Evolutionary conservation across 352 stramenopile species (phyloP).

Genomic region (Saprolegnia diclina): DNA sequence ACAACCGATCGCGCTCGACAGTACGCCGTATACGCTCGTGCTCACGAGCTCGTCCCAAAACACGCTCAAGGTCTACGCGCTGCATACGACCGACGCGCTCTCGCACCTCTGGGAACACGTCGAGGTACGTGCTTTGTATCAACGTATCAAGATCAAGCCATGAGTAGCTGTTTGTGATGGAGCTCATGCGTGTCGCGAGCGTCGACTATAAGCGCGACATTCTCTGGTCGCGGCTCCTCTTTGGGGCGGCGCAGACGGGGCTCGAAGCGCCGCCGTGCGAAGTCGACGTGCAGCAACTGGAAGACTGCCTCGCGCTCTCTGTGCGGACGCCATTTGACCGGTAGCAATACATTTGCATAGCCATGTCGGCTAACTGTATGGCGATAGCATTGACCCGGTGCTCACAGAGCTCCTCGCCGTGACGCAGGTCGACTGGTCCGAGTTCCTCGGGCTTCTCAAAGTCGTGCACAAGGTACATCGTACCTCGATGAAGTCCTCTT

Average conservation of each 20-base stretch:
- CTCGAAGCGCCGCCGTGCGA: slow-evolving; percentile 35
- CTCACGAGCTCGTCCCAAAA: slow-evolving; percentile 4
- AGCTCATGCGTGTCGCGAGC: slow-evolving; percentile 69
- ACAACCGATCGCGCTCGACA: neutral
- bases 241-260: slow-evolving; percentile 38
- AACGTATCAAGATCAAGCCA: neutral
- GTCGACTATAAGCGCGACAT: slow-evolving; percentile 83
- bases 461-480: slow-evolving; percentile 49
- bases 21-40: slow-evolving; percentile 14
- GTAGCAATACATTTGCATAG: too few species aligned
- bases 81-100: slow-evolving; percentile 15
- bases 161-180: slow-evolving; percentile 58
- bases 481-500: neutral
- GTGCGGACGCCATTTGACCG: slow-evolving; percentile 70
- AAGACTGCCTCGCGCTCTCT: slow-evolving; percentile 76
- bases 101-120: slow-evolving; percentile 9
- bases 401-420: slow-evolving; percentile 62
- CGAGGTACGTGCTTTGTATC: slow-evolving; percentile 4
- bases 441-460: slow-evolving; percentile 64
- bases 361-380: too few species aligned
- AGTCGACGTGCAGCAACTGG: slow-evolving; percentile 72
- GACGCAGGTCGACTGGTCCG: slow-evolving; percentile 67
- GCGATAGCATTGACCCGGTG: slow-evolving; percentile 51
- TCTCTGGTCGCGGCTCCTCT: slow-evolving; percentile 77
- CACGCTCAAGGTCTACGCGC: slow-evolving; percentile 16